A percentile compares a stretch with the other conserved stretches of the same genome.
phyloP scores from a whole-genome alignment of 2,329 filamentous ascomycete species.

The Scleromitrula shiraiana region DNA sequence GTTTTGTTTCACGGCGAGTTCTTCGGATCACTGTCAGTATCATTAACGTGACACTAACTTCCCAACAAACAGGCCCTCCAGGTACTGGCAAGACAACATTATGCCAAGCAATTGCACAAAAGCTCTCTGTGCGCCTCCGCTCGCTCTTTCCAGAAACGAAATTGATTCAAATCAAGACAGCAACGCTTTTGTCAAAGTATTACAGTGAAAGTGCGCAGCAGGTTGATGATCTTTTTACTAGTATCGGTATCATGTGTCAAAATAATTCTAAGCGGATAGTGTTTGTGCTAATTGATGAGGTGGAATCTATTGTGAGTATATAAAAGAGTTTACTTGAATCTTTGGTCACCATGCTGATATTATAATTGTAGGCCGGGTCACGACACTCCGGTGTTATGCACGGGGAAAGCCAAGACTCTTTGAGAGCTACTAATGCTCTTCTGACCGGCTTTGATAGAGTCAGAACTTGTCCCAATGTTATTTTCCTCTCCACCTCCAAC shows the following conservation, averaged over 20 bases:
- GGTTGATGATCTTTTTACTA: slow-evolving; percentile 36
- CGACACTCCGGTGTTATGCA: slow-evolving; percentile 17
- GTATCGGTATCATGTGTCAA: slow-evolving; percentile 27
- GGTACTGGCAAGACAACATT: slow-evolving; percentile 91
- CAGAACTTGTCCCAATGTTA: slow-evolving; percentile 19
- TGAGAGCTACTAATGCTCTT: slow-evolving; percentile 29
- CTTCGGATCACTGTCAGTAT: neutral
- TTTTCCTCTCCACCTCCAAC: slow-evolving; percentile 29
- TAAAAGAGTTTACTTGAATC: neutral
- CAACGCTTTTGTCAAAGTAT: slow-evolving; percentile 38
- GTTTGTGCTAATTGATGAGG: slow-evolving; percentile 30
- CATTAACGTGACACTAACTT: neutral
- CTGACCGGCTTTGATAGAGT: slow-evolving; percentile 26
- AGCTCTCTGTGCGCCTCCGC: slow-evolving; percentile 38
- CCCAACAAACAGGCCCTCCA: slow-evolving; percentile 37
- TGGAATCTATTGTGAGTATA: slow-evolving; percentile 27
- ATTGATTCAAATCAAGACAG: slow-evolving; percentile 39
- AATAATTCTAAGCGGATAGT: slow-evolving; percentile 19
- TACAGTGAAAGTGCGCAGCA: slow-evolving; percentile 40
- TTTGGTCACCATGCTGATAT: neutral
- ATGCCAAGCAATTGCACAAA: slow-evolving; percentile 83
- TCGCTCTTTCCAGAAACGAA: slow-evolving; percentile 30
- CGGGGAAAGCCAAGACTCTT: slow-evolving; percentile 26
- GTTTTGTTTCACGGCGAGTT: slow-evolving; percentile 80
- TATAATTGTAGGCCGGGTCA: slow-evolving; percentile 9